Base-by-base conservation (phyloP, 148 eudicot genomes). In the Mesembryanthemum crystallinum region DNA sequence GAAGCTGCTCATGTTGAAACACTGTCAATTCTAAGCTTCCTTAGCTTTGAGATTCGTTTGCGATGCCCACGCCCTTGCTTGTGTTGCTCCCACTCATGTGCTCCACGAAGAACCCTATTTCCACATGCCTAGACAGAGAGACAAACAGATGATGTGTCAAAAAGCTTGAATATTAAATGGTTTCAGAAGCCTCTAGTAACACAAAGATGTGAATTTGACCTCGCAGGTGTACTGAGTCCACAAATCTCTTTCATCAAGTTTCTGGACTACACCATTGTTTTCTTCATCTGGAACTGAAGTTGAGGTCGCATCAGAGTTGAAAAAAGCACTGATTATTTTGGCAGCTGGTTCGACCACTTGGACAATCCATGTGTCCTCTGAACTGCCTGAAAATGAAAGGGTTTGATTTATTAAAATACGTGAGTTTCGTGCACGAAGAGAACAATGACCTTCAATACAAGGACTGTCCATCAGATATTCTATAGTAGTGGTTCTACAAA, bases 71-170 rank as follows among this genome's bases (percentile, higher is more conserved):
- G 91, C 11, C 98, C 97, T 69, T 92, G 95, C 68, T 64, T 86
- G 76, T 94, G 98, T 73, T 91, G 98, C 65, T 89, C 89, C 98
- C 98, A 94, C 67, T 94, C 97, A 67, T 92, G 91, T 18, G 82
- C 85, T 18, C 97, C 98, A 76, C 97, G 83, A 61, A 94, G 94
- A 79, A 90, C 91, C 87, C 83, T 86, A 78, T 89, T 78, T 51
- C 91, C 92, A 66, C 98, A 94, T 69, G 90, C 96, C 97, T 94
- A 73, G 4, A 79, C 10, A 35, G 27, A 39, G 49, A 15, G 23
- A 33, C 4, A 12, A 28, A 35, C 20, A 51, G 39, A 54, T 58
- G 8, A 55, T 3, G 3, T 0, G 58, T 43, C 35, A 72, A 52
- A 72, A 52, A n/a, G n/a, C 72, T 10, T 13, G 0, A 20, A 27